phyloP scores from a whole-genome alignment of 768 basidiomycete species.

The Lactifluus rugatus region DNA sequence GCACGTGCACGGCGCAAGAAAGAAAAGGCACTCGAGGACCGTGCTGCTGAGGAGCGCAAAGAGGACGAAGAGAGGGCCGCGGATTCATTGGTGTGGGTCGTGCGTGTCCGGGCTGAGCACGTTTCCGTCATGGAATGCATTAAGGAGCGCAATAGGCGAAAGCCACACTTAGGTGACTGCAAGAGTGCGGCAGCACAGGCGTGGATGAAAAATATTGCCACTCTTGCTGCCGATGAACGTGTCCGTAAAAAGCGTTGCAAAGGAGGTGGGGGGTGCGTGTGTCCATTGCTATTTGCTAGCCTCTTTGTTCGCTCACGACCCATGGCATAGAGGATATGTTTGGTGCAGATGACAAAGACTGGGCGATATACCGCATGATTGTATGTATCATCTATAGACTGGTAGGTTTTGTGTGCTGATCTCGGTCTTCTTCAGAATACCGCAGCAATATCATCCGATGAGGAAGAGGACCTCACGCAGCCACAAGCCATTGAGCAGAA shows the following conservation, averaged over 20 bases:
- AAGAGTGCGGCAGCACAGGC: constrained; percentile 75
- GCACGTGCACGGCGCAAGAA: constrained; percentile 79
- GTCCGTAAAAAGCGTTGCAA: constrained; percentile 80
- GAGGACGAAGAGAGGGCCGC: constrained; percentile 70
- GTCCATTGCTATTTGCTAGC: neutral
- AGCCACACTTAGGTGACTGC: constrained; percentile 76
- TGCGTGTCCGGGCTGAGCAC: constrained; percentile 65
- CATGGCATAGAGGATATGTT: constrained; percentile 73
- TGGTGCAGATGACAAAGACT: no score
- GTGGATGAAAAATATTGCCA: constrained; percentile 90
- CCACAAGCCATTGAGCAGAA: no score
- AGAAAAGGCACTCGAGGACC: constrained; percentile 69
- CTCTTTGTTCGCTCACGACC: constrained; percentile 23
- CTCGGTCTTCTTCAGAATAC: no score
- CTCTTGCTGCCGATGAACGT: constrained; percentile 77
- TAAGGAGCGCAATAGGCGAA: constrained; percentile 68
- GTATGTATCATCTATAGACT: no score
- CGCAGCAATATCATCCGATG: no score
- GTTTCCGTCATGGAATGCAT: constrained; percentile 79
- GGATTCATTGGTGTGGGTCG: constrained; percentile 67
- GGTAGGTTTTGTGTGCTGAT: no score
- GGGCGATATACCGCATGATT: no score
- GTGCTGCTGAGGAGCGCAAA: constrained; percentile 44
- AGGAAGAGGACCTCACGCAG: no score
- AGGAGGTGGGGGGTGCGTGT: constrained; percentile 58